Evolutionary conservation across 78 protist species (phyloP).

Genomic region (Cavenderia fasciculata): DNA sequence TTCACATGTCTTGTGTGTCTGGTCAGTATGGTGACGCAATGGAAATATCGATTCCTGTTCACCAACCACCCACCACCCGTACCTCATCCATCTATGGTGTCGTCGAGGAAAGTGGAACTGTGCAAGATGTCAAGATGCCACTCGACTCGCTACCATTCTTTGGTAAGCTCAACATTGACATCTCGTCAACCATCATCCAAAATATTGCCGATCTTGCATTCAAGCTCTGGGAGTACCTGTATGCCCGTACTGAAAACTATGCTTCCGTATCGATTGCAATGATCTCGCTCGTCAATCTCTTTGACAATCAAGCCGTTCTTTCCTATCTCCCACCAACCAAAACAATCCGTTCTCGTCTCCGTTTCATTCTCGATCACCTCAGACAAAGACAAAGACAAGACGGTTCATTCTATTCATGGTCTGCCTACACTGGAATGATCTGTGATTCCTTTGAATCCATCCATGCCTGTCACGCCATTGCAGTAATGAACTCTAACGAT

Average conservation of each 20-base stretch:
- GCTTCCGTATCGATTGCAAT: slow-evolving; percentile 44
- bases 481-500: slow-evolving; percentile 5
- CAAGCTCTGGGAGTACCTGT: slow-evolving; percentile 5
- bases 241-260: slow-evolving; percentile 51
- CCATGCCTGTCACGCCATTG: slow-evolving; percentile 66
- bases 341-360: too few relatives aligned
- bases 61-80: slow-evolving; percentile 48
- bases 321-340: slow-evolving; percentile 22
- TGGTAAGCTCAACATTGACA: slow-evolving; percentile 30
- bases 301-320: slow-evolving; percentile 34
- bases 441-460: slow-evolving; percentile 36
- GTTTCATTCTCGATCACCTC: too few relatives aligned
- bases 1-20: slow-evolving; percentile 46
- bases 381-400: slow-evolving; percentile 19
- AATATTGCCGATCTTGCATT: slow-evolving; percentile 40
- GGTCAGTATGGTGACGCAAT: slow-evolving; percentile 78
- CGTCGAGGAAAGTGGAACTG: slow-evolving; percentile 17
- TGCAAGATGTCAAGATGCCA: slow-evolving; percentile 54
- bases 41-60: slow-evolving; percentile 46
- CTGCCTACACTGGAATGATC: not conserved
- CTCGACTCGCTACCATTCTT: slow-evolving; percentile 46
- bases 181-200: slow-evolving; percentile 52
- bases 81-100: slow-evolving; percentile 47
- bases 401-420: slow-evolving; percentile 55
- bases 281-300: not conserved